Base-by-base conservation (phyloP, 1,284 basidiomycete genomes). In the Lignosus rhinocerotis region DNA sequence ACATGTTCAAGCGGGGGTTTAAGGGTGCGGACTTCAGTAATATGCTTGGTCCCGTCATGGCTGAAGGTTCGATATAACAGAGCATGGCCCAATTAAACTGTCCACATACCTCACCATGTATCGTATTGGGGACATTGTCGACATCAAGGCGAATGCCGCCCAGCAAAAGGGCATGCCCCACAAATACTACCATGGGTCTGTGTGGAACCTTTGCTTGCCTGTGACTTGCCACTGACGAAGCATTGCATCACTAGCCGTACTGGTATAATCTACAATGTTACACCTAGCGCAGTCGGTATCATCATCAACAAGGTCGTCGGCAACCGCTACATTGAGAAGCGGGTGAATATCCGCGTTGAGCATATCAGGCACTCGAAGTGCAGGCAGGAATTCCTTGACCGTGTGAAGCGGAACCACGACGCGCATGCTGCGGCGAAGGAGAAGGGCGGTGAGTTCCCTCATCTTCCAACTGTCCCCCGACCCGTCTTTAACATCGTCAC, bases 131-230 rank as follows among this genome's bases (percentile, higher is more conserved):
- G 96, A 99, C 78, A 98, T 99, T 73, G 96, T 99, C 70, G 96
- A 99, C 83, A 99, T 99, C 86, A 97, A 97, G 83, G 96, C 96
- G 70, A 98, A 99, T 77, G 88, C 96, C 63, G 93, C 96, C 53
- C 92, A 98, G 80, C 97, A 99, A 87, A 97, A 96, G 91, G 96
- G 96, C 78, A 98, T 99, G 94, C 96, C 96, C 75, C 96, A 98
- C 86, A 98, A 98, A 81, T 96, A 83, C 83, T 93, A 93, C 80
- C 90, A 93, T 68, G 91, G 90, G 89, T 91, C 64, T 65, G 88
- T 58, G 47, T 21, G 5, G 2, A 1, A 14, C 34, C 16, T 8
- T 17, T 12, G 7, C 6, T 8, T 11, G 9, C 0, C 2, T 12
- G 11, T 12, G 21, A 10, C 33, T 19, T 30, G n/a, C 19, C 42